These are phyloP conservation scores for Acrasis kona DNA, from an alignment of 78 protist genomes.

Conservation along the genomic window DNA sequence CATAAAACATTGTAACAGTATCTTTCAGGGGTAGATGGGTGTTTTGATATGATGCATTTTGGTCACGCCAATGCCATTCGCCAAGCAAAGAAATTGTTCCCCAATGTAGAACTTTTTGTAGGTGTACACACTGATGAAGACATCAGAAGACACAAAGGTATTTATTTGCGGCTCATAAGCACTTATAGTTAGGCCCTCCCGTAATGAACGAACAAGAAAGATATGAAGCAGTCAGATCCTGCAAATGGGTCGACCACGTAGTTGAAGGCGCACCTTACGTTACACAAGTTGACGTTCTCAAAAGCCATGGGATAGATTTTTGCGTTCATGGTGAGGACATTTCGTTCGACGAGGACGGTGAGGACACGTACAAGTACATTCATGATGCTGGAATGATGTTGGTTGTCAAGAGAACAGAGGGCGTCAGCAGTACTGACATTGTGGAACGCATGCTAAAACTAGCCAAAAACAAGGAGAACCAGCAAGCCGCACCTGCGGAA, in stretches of 20 bases:
- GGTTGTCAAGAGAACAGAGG: conserved; percentile 59
- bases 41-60: conserved; percentile 85
- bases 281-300: not conserved
- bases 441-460: conserved; percentile 87
- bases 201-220: conserved; percentile 85
- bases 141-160: conserved; percentile 65
- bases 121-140: conserved; percentile 88
- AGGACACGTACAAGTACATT: conserved; percentile 68
- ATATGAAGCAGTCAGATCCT: conserved; percentile 64
- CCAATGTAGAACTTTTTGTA: conserved; percentile 45
- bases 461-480: conserved; percentile 36
- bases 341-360: conserved; percentile 42
- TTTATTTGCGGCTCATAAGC: too few species aligned
- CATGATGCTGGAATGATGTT: conserved; percentile 57
- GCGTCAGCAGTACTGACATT: conserved; percentile 87
- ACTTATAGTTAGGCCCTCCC: too few species aligned
- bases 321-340: conserved; percentile 65
- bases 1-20: too few species aligned
- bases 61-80: conserved; percentile 87
- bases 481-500: not conserved
- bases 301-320: conserved; percentile 26
- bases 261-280: conserved; percentile 77
- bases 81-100: conserved; percentile 6
- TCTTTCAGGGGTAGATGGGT: conserved; percentile 59
- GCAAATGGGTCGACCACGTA: conserved; percentile 93